Percentiles rank a stretch among this genome's conserved stretches.
These are phyloP conservation scores for Cladosporium sp. DNA, from an alignment of 2,329 filamentous ascomycete genomes.

Conservation along the genomic window DNA sequence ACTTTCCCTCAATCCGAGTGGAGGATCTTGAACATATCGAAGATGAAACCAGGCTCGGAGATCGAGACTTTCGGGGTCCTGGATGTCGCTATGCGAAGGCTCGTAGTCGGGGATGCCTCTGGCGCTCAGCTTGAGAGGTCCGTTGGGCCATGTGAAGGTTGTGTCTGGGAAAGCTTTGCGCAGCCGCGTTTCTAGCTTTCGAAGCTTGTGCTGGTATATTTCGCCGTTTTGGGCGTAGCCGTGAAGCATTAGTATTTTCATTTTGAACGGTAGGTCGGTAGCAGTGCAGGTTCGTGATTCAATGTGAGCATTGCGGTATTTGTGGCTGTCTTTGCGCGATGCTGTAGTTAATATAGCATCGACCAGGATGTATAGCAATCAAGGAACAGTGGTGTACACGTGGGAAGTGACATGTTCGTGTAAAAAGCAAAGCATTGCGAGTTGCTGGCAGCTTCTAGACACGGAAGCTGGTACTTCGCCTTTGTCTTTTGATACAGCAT, in stretches of 20 bases:
- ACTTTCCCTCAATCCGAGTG: slow-evolving; percentile 58
- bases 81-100: neutral
- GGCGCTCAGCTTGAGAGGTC: slow-evolving; percentile 38
- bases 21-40: neutral
- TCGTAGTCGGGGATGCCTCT: slow-evolving; percentile 41
- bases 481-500: too few relatives aligned
- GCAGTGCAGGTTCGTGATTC: too few relatives aligned
- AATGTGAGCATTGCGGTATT: too few relatives aligned
- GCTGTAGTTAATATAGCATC: too few relatives aligned
- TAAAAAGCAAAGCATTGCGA: too few relatives aligned
- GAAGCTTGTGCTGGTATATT: slow-evolving; percentile 82
- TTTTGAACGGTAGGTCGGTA: neutral
- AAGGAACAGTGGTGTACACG: too few relatives aligned
- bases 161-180: slow-evolving; percentile 60
- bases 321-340: too few relatives aligned
- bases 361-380: too few relatives aligned
- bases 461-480: too few relatives aligned
- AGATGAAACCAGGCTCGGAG: slow-evolving; percentile 11
- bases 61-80: neutral
- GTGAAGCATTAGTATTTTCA: slow-evolving; percentile 11
- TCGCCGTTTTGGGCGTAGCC: slow-evolving; percentile 88
- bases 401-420: too few relatives aligned
- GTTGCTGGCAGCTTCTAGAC: too few relatives aligned
- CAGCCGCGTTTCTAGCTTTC: slow-evolving; percentile 76
- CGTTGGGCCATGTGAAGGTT: slow-evolving; percentile 44